Base-by-base conservation (phyloP, 2,329 filamentous ascomycete genomes). In the Colletotrichum salicis region DNA sequence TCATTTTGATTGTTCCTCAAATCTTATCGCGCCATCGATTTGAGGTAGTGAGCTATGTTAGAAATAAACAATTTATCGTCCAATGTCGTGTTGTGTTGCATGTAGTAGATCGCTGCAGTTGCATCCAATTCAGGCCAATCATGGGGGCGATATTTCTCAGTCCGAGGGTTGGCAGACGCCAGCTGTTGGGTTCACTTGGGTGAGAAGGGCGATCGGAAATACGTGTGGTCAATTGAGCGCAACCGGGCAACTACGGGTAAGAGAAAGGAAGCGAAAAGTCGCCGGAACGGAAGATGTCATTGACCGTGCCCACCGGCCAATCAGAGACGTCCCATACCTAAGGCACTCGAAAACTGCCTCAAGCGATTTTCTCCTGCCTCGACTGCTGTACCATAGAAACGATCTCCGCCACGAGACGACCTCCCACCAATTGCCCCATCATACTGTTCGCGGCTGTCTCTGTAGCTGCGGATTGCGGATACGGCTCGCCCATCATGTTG, bases 401-500 rank as follows among this genome's bases (percentile, higher is more conserved):
- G 65, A 72, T 67, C 70, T 74, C 69, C 67, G 73, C 63, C 67
- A 70, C 70, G 65, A 71, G 69, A 73, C 67, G 71, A 72, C 71
- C 67, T 68, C 64, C 80, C 79, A 77, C 77, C 79, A 79, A 81
- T 81, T 82, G 80, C 80, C 80, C 77, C 78, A 77, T 79, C 78
- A 76, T 75, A 74, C 75, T 78, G 73, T 77, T 76, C 75, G 75
- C 76, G 76, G 76, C 76, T 76, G 74, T 76, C 75, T 76, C 78
- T 78, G 78, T 78, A 79, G 78, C 80, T 78, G 79, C 81, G 82
- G 78, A 83, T 74, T 78, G 79, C 81, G 82, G 78, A 83, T 74
- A 81, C 80, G 81, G 80, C 78, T 82, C 81, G 84, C 84, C 84
- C 89, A 93, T 85, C 83, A 98, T 98, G 96, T 92, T 98, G 90